Percentiles rank a stretch among this genome's conserved stretches.
Evolutionary conservation across 306 rosid genomes (phyloP).

Genomic region (Castanea mollissima): DNA sequence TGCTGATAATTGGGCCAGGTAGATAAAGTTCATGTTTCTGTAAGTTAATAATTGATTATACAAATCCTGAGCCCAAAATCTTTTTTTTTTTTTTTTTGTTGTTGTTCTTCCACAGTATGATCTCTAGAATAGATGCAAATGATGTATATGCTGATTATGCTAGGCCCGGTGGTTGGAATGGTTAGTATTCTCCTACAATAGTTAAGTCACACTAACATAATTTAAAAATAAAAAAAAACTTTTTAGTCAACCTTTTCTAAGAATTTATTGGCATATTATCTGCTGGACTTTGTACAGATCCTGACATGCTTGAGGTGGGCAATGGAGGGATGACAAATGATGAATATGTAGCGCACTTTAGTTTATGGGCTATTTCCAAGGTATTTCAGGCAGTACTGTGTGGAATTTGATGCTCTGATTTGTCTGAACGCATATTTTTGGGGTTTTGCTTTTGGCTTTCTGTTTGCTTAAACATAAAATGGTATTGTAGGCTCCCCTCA

Average conservation of each 20-base stretch:
- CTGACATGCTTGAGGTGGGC: conserved; percentile 98
- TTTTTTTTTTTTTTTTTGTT: not conserved
- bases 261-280: not conserved
- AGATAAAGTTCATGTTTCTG: not conserved
- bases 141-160: conserved; percentile 77
- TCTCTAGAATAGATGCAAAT: conserved; percentile 77
- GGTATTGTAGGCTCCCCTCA: conserved; percentile 87
- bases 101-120: conserved; percentile 56
- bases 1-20: conserved; percentile 83
- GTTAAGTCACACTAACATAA: not conserved
- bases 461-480: conserved; percentile 12
- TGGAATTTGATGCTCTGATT: conserved; percentile 9
- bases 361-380: conserved; percentile 97
- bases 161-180: conserved; percentile 98
- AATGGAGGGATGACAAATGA: conserved; percentile 91
- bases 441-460: not conserved
- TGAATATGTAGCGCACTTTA: conserved; percentile 89
- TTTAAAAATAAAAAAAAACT: too few species aligned
- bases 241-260: conserved; percentile 1
- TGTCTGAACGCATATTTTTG: not conserved
- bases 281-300: conserved; percentile 53
- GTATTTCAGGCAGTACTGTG: conserved; percentile 24
- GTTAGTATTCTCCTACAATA: conserved; percentile 33
- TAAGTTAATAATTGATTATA: not conserved
- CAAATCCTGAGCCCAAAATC: not conserved